Percentiles rank a stretch among this genome's conserved stretches.
phyloP scores from a whole-genome alignment of 495 filamentous ascomycete genomes.

The Venustampulla echinocandica region DNA sequence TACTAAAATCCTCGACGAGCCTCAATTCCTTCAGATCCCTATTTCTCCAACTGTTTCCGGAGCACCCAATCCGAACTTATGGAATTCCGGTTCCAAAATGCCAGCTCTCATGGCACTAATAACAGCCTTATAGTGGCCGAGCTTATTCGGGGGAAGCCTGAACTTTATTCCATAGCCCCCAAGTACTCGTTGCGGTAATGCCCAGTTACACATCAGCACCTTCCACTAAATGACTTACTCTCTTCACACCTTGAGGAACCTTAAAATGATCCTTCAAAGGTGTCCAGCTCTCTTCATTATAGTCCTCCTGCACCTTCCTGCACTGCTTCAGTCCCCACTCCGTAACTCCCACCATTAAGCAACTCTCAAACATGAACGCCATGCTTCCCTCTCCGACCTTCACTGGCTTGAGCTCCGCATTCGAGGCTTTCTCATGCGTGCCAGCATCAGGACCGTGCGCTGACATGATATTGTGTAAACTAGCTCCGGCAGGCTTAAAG shows the following conservation, averaged over 20 bases:
- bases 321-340: slow-evolving; percentile 84
- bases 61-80: too few relatives aligned
- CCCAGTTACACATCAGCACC: too few relatives aligned
- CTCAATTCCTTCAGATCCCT: too few relatives aligned
- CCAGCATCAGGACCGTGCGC: slow-evolving; percentile 53
- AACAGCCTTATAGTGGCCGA: too few relatives aligned
- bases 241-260: slow-evolving; percentile 10
- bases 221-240: slow-evolving; percentile 15
- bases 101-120: too few relatives aligned
- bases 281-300: slow-evolving; percentile 81
- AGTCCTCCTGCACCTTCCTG: slow-evolving; percentile 73
- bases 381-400: slow-evolving; percentile 51
- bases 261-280: slow-evolving; percentile 66
- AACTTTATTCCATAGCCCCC: too few relatives aligned
- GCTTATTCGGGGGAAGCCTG: too few relatives aligned
- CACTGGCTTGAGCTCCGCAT: slow-evolving; percentile 37
- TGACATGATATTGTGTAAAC: slow-evolving; percentile 51
- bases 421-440: slow-evolving; percentile 57
- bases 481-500: slow-evolving; percentile 51
- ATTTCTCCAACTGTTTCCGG: too few relatives aligned
- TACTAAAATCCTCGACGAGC: too few relatives aligned
- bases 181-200: too few relatives aligned
- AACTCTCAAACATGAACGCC: slow-evolving; percentile 63
- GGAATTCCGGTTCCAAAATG: too few relatives aligned
- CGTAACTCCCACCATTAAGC: slow-evolving; percentile 81